A percentile compares a stretch with the other conserved stretches of the same genome.
These are phyloP conservation scores for Aspergillus kassunensis DNA, from an alignment of 495 filamentous ascomycete species.

Conservation along the genomic window DNA sequence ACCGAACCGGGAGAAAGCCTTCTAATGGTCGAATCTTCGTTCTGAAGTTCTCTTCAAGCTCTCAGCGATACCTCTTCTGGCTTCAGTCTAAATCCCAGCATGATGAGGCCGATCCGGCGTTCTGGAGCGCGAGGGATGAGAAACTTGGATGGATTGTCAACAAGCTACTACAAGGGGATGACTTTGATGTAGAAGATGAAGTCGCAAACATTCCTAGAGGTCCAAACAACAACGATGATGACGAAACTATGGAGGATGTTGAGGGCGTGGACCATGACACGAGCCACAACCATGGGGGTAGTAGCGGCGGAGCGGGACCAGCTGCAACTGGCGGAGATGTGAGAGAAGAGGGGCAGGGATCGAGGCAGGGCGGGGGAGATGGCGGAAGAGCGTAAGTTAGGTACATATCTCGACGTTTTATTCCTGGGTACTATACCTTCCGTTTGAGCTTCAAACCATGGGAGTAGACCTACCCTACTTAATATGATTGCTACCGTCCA, in stretches of 20 bases:
- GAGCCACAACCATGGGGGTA: conserved; percentile 53
- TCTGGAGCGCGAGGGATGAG: conserved; percentile 75
- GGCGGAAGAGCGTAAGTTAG: conserved; percentile 99
- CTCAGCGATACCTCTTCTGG: conserved; percentile 91
- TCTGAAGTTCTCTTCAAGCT: conserved; percentile 92
- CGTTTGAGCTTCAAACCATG: background rate
- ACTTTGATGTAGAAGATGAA: conserved; percentile 79
- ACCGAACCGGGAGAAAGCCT: conserved; percentile 57
- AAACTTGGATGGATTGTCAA: conserved; percentile 84
- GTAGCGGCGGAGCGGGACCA: conserved; percentile 74
- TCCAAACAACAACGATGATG: conserved; percentile 54
- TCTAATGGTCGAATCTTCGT: conserved; percentile 90
- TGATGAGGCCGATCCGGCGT: conserved; percentile 63
- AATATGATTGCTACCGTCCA: conserved; percentile 5
- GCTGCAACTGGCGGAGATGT: conserved; percentile 87
- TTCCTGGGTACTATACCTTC: conserved; percentile 8
- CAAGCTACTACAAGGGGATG: conserved; percentile 76
- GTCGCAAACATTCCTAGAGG: conserved; percentile 57
- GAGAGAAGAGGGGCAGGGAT: conserved; percentile 80
- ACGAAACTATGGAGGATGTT: conserved; percentile 82
- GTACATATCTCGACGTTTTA: conserved; percentile 54
- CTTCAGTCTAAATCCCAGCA: conserved; percentile 85
- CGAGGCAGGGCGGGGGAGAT: conserved; percentile 88
- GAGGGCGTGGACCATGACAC: conserved; percentile 58
- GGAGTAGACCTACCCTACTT: conserved; percentile 7